A percentile compares a stretch with the other conserved stretches of the same genome.
These are phyloP conservation scores for Umbelopsis sp. DNA, from an alignment of 371 early-diverging fungal genomes.

Conservation along the genomic window DNA sequence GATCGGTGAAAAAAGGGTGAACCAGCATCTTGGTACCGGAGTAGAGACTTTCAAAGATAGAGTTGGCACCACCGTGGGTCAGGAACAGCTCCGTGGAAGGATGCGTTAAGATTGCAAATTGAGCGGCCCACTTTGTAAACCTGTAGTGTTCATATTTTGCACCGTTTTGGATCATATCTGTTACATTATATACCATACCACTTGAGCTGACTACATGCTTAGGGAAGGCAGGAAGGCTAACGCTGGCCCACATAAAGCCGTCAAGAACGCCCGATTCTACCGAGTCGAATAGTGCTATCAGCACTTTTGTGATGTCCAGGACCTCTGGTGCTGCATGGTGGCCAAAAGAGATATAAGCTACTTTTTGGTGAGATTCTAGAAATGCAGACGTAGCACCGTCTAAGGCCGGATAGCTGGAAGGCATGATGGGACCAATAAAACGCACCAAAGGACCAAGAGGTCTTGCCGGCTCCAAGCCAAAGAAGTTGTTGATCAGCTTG, in stretches of 20 bases:
- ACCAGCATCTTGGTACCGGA: slow-evolving; percentile 34
- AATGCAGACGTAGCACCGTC: slow-evolving; percentile 23
- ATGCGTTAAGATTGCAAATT: slow-evolving; percentile 43
- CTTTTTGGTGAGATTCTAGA: slow-evolving; percentile 24
- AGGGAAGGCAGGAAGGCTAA: slow-evolving; percentile 20
- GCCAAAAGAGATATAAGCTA: slow-evolving; percentile 43
- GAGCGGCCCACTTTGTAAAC: slow-evolving; percentile 44
- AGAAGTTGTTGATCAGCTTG: slow-evolving; percentile 3
- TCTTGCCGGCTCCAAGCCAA: slow-evolving; percentile 16
- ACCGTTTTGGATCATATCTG: slow-evolving; percentile 21
- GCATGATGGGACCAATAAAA: slow-evolving; percentile 27
- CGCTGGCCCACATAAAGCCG: slow-evolving; percentile 38
- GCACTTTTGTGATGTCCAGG: slow-evolving; percentile 23
- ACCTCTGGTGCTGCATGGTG: slow-evolving; percentile 22
- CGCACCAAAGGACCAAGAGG: slow-evolving; percentile 24
- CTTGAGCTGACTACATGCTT: slow-evolving; percentile 19
- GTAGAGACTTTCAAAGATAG: slow-evolving; percentile 38
- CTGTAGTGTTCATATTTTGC: slow-evolving; percentile 21
- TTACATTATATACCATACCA: not conserved
- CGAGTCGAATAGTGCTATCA: slow-evolving; percentile 23
- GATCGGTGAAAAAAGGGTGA: slow-evolving; percentile 47
- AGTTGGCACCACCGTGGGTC: slow-evolving; percentile 47
- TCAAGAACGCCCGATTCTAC: slow-evolving; percentile 27
- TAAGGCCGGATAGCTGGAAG: slow-evolving; percentile 25
- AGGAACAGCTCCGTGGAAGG: slow-evolving; percentile 37